phyloP scores from a whole-genome alignment of 495 filamentous ascomycete genomes.

The Aspergillus saccharolyticus region DNA sequence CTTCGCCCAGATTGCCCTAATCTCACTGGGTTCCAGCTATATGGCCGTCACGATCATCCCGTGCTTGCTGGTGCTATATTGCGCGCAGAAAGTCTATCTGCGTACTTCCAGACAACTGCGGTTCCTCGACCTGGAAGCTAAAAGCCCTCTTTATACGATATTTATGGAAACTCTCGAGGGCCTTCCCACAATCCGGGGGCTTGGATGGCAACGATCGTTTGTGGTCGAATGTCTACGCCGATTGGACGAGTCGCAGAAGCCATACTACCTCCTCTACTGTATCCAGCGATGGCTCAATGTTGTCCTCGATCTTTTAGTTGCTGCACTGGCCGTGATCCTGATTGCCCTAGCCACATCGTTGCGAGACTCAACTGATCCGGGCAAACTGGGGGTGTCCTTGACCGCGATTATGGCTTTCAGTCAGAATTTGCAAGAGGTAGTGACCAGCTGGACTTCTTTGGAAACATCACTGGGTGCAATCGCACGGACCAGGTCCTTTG shows the following conservation, averaged over 20 bases:
- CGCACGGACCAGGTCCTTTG: background rate
- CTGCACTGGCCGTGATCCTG: background rate
- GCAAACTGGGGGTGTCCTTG: background rate
- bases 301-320: background rate
- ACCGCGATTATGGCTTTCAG: background rate
- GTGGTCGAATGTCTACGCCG: background rate
- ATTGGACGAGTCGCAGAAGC: background rate
- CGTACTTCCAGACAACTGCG: background rate
- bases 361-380: background rate
- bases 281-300: conserved; percentile 6
- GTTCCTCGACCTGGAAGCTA: background rate
- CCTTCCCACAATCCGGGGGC: background rate
- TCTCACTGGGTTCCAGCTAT: background rate
- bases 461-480: conserved; percentile 3
- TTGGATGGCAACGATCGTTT: background rate
- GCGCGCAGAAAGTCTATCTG: background rate
- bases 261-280: conserved; percentile 4
- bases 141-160: background rate
- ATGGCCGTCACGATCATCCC: conserved; percentile 1
- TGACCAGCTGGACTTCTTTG: background rate
- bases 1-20: background rate
- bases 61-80: background rate
- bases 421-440: background rate
- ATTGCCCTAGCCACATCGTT: background rate
- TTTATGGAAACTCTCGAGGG: background rate